Percentiles rank a stretch among this genome's conserved stretches.
phyloP scores from a whole-genome alignment of 441 rosid genomes.

The Populus hybrid region DNA sequence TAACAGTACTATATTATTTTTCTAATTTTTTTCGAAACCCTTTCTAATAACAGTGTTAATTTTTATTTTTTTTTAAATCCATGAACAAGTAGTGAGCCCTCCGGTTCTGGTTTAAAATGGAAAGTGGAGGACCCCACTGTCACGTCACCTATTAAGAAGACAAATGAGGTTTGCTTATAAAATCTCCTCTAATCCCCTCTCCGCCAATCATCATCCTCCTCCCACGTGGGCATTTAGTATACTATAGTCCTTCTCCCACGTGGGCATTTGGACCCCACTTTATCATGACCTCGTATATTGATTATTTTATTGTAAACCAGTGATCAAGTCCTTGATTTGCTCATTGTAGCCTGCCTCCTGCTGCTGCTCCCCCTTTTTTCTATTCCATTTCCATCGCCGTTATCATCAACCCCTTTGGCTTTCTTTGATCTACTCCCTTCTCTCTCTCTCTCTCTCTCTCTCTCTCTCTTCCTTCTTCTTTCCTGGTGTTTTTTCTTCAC shows the following conservation, averaged over 20 bases:
- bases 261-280: slow-evolving; percentile 47
- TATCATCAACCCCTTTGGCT: neutral
- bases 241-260: slow-evolving; percentile 48
- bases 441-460: neutral
- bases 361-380: too few species aligned
- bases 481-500: neutral
- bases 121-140: slow-evolving; percentile 26
- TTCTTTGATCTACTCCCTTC: slow-evolving; percentile 6
- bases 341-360: neutral
- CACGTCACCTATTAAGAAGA: slow-evolving; percentile 41
- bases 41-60: too few species aligned
- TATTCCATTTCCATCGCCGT: neutral
- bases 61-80: too few species aligned
- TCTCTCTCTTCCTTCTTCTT: neutral
- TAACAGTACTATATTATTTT: too few species aligned
- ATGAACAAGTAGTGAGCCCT: too few species aligned
- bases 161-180: slow-evolving; percentile 22
- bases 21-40: too few species aligned
- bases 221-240: slow-evolving; percentile 59
- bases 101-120: neutral
- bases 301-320: neutral
- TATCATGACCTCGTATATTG: slow-evolving; percentile 8
- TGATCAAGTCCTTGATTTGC: neutral
- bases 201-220: slow-evolving; percentile 59
- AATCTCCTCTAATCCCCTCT: slow-evolving; percentile 61